phyloP scores from a whole-genome alignment of 345 rosid species.

The Murraya paniculata region DNA sequence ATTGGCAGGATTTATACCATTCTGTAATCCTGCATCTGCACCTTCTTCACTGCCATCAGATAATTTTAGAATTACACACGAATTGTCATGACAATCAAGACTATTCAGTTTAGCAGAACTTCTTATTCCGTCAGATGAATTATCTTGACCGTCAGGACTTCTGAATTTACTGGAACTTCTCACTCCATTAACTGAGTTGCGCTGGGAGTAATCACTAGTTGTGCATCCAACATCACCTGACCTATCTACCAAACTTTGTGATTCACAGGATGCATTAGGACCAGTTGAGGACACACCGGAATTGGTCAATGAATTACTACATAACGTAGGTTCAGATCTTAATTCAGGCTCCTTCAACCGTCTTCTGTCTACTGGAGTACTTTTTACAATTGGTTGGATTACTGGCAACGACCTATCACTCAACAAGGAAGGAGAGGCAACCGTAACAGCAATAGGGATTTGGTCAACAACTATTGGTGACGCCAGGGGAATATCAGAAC shows the following conservation, averaged over 20 bases:
- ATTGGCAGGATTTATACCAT: conserved; percentile 28
- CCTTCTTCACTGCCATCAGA: conserved; percentile 12
- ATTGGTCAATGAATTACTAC: background rate
- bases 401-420: conserved; percentile 47
- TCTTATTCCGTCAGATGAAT: conserved; percentile 17
- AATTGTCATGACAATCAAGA: conserved; percentile 21
- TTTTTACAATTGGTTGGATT: conserved; percentile 49
- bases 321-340: conserved; percentile 6
- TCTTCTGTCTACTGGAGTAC: conserved; percentile 23
- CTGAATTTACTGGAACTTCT: conserved; percentile 14
- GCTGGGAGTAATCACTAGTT: background rate
- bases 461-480: conserved; percentile 52
- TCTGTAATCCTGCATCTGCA: conserved; percentile 16
- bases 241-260: conserved; percentile 26
- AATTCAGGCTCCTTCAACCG: conserved; percentile 17
- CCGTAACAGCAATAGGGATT: conserved; percentile 59
- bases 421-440: conserved; percentile 33
- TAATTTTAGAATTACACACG: conserved; percentile 7
- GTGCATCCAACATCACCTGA: conserved; percentile 10
- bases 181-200: conserved; percentile 1
- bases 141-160: background rate
- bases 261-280: conserved; percentile 14
- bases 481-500: conserved; percentile 53
- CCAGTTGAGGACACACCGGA: conserved; percentile 13
- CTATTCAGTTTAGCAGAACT: conserved; percentile 20